phyloP scores from a whole-genome alignment of 2,329 filamentous ascomycete genomes.

The Fusarium fujikuroi region DNA sequence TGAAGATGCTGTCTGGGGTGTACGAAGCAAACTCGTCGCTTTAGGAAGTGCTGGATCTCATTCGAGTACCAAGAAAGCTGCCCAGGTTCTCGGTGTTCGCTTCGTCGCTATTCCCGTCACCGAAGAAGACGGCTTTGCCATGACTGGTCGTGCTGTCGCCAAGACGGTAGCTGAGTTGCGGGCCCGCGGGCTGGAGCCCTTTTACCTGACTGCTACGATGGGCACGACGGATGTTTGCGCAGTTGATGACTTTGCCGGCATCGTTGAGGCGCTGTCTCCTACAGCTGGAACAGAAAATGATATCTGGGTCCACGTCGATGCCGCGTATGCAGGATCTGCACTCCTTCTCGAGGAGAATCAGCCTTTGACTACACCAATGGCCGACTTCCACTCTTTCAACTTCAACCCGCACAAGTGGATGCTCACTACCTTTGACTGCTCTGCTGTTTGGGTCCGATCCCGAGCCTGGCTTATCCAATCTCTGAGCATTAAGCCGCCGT shows the following conservation, averaged over 20 bases:
- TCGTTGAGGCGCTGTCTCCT: slow-evolving; percentile 61
- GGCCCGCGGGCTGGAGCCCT: slow-evolving; percentile 79
- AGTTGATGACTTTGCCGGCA: slow-evolving; percentile 80
- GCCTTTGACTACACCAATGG: slow-evolving; percentile 64
- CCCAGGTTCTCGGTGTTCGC: slow-evolving; percentile 83
- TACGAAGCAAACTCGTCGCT: slow-evolving; percentile 71
- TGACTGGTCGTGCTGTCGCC: slow-evolving; percentile 74
- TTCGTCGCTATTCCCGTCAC: slow-evolving; percentile 75
- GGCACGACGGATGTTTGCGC: slow-evolving; percentile 92
- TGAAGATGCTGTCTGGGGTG: slow-evolving; percentile 74
- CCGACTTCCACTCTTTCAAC: slow-evolving; percentile 85
- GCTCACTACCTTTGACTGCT: slow-evolving; percentile 92
- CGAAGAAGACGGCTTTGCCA: slow-evolving; percentile 71
- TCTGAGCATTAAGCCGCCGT: slow-evolving; percentile 81
- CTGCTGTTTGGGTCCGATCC: slow-evolving; percentile 81
- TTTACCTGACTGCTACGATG: slow-evolving; percentile 86
- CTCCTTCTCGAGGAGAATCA: slow-evolving; percentile 86
- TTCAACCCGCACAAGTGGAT: slow-evolving; percentile 99
- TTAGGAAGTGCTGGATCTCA: slow-evolving; percentile 84
- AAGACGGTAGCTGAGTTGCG: slow-evolving; percentile 63
- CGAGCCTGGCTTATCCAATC: slow-evolving; percentile 80
- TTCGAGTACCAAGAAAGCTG: slow-evolving; percentile 86
- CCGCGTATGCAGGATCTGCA: slow-evolving; percentile 89
- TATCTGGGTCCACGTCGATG: slow-evolving; percentile 94
- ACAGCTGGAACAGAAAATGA: slow-evolving; percentile 52